These are phyloP conservation scores for Rhodocollybia butyracea DNA, from an alignment of 768 basidiomycete species.

Conservation along the genomic window DNA sequence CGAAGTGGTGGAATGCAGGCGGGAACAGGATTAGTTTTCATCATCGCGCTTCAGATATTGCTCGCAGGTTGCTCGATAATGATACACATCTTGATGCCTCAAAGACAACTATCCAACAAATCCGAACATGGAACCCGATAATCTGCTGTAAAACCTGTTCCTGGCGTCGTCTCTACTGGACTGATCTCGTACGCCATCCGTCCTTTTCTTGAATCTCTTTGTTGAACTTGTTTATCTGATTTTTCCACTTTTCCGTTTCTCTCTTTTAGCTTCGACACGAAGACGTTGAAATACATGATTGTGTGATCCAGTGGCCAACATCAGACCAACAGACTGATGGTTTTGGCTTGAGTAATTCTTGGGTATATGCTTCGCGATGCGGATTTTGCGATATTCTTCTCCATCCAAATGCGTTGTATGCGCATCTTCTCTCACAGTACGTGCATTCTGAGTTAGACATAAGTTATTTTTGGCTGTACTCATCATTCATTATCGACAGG, in stretches of 20 bases:
- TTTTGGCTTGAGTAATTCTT: not conserved
- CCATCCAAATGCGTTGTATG: not conserved
- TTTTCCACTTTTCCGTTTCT: not conserved
- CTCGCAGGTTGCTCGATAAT: not conserved
- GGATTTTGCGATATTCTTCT: not conserved
- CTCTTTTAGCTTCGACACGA: not conserved
- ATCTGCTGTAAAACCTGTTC: not conserved
- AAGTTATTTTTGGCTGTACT: not conserved
- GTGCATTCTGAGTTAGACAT: not conserved
- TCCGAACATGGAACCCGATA: not conserved
- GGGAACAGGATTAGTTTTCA: not conserved
- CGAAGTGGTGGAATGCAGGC: not conserved
- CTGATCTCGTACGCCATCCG: not conserved
- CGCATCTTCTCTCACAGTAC: not conserved
- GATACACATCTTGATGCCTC: not conserved
- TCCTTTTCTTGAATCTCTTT: too few species aligned
- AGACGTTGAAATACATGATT: not conserved
- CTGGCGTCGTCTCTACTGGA: not conserved
- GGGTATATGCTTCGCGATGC: not conserved
- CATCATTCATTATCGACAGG: not conserved
- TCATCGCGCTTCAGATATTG: not conserved
- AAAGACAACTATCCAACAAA: not conserved
- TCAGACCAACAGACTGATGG: too few species aligned
- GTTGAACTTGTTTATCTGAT: not conserved
- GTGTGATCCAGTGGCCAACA: not conserved